Evolutionary conservation across 1,284 basidiomycete species (phyloP), one percentile per base, ranked within the genome.

Genomic region (Malassezia psittaci): DNA sequence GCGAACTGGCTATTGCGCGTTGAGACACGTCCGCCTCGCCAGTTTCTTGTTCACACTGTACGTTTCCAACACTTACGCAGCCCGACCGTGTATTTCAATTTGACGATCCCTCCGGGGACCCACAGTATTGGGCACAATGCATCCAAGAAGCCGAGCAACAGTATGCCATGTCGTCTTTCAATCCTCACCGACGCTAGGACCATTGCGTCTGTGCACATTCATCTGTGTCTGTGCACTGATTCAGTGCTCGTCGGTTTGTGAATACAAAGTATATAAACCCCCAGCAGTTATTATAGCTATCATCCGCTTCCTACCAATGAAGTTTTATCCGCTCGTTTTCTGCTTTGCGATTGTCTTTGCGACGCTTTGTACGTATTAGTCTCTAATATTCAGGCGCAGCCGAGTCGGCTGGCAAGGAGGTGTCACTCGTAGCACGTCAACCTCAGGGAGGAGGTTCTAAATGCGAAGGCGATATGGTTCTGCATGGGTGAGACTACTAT

Each of bases 91-190:
- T 47, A 12, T 68, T 63, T 16, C 19, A 62, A 11, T 72, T 68
- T 42, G 68, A 72, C 24, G 66, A 68, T 33, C 55, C 66, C 0
- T 38, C 61, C 3, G 67, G 69, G 1, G 69, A 72, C 51, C 62
- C 66, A 3, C 38, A 52, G 7, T 62, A 54, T 40, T 57, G 69
- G 60, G 59, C 69, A 8, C 45, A 56, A 15, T 54, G 53, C 43
- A 72, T 72, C 36, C 62, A 49, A 38, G 64, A 65, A 34, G 58
- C 43, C 2, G 24, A 54, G 45, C 47, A 51, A 16, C 43, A 54
- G 52, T 43, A 48, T 38, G 33, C 47, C 18, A 19, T 43, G 36
- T 41, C 41, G 6, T 42, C 34, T 41, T 51, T 37, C 7, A 21
- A 51, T 13, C 18, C 38, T 6, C 15, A 19, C n/a, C 38, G 38